Base-by-base conservation (phyloP, 495 filamentous ascomycete species). In the Hypoxylon fragiforme region DNA sequence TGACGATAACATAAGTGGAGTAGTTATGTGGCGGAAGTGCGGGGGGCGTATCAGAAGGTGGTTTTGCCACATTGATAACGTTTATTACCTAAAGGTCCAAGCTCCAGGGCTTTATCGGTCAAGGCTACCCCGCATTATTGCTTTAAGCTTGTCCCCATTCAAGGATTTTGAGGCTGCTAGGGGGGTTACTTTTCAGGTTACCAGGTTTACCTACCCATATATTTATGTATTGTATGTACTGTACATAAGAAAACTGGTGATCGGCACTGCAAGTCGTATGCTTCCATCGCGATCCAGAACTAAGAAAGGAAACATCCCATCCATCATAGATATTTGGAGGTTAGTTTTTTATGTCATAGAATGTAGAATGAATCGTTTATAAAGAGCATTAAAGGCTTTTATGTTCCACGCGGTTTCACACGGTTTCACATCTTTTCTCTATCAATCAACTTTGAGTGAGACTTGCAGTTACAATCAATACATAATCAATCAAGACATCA, bases 271-370 rank as follows among this genome's bases (percentile, higher is more conserved):
- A 56, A 14, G 43, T 62, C 58, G 58, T 56, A 62, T 50, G 58
- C 58, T 62, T 61, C n/a, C 46, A 55, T 51, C 40, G 41, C 47
- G 47, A 52, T 62, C 58, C 49, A 56, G 47, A 52, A 40, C 43
- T 39, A 12, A 13, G 9, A 13, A 12, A 46, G 13, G 20, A 26
- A 50, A 43, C 41, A 54, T 54, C 50, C 38, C 21, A 54, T n/a
- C n/a, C n/a, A n/a, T n/a, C n/a, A n/a, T n/a, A n/a, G n/a, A n/a
- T n/a, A n/a, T n/a, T n/a, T n/a, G n/a, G n/a, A n/a, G n/a, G n/a
- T n/a, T n/a, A n/a, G n/a, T n/a, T n/a, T n/a, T n/a, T n/a, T n/a
- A n/a, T n/a, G n/a, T n/a, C n/a, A n/a, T n/a, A n/a, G n/a, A n/a
- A n/a, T n/a, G n/a, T n/a, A n/a, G n/a, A n/a, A n/a, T n/a, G n/a